phyloP scores from a whole-genome alignment of 768 basidiomycete genomes.

The Lactarius deliciosus region DNA sequence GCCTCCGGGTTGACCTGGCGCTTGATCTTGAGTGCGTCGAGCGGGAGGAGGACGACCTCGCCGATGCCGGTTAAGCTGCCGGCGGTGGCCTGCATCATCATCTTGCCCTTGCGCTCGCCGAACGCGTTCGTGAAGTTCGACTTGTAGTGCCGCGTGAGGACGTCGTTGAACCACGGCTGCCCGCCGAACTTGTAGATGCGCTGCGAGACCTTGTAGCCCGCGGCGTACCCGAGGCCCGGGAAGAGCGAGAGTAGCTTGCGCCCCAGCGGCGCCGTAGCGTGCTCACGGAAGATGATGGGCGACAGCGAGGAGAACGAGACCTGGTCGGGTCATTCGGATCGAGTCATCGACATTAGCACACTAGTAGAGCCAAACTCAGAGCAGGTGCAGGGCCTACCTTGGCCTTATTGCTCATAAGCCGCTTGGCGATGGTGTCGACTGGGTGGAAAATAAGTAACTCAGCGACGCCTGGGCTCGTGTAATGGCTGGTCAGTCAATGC shows the following conservation, averaged over 20 bases:
- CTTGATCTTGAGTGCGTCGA: slow-evolving; percentile 98
- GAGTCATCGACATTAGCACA: background rate
- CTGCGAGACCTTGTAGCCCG: slow-evolving; percentile 95
- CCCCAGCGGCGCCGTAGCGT: slow-evolving; percentile 64
- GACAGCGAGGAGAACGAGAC: slow-evolving; percentile 63
- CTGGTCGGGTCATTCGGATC: slow-evolving; percentile 38
- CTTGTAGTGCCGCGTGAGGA: slow-evolving; percentile 82
- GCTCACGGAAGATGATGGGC: slow-evolving; percentile 84
- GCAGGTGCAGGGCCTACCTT: slow-evolving; percentile 48
- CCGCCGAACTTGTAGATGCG: slow-evolving; percentile 98
- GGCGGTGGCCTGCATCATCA: slow-evolving; percentile 93
- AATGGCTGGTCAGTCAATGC: background rate
- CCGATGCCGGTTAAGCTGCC: slow-evolving; percentile 84
- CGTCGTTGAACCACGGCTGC: slow-evolving; percentile 95
- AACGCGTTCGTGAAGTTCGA: slow-evolving; percentile 78
- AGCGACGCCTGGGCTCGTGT: slow-evolving; percentile 66
- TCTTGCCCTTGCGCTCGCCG: slow-evolving; percentile 93
- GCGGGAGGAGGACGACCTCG: slow-evolving; percentile 95
- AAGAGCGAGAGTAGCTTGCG: slow-evolving; percentile 88
- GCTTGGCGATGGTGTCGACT: slow-evolving; percentile 97
- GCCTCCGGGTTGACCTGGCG: slow-evolving; percentile 98
- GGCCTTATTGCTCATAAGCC: slow-evolving; percentile 95
- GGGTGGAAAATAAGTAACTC: slow-evolving; percentile 96
- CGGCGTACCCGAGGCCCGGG: slow-evolving; percentile 96
- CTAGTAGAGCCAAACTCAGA: background rate